Evolutionary conservation across 805 yeast species (phyloP), one percentile per base, ranked within the genome.

Genomic region (Wickerhamiella cacticola): DNA sequence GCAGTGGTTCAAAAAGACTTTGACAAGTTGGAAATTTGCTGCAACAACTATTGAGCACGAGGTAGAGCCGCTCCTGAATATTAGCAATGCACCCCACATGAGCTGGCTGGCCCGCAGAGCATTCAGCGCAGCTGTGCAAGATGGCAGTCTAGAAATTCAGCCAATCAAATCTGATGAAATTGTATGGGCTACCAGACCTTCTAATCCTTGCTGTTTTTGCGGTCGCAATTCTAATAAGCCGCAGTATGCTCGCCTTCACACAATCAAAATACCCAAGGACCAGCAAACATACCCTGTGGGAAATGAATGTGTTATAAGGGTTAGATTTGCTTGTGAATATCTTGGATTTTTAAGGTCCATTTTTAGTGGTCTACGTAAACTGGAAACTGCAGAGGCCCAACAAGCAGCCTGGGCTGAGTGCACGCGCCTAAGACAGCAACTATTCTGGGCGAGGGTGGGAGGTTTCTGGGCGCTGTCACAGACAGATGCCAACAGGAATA

Each of bases 101-200:
- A 70, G 80, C 23, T 79, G 79, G 76, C 71, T 79, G 49, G 75
- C 70, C 45, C 73, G 75, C 52, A 71, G 82, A 48, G 66, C 78
- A 10, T 72, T 88, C 48, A 68, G 87, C 70, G 63, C 70, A 41
- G 73, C 79, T 15, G 70, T 89, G 53, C 73, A 82, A 26, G 96
- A 87, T 45, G 94, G 94, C 2, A 72, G 81, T 39, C 86, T 85
- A 5, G 71, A 78, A 2, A 79, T 89, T 34, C 95, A 87, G 63
- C 98, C 98, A 0, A 74, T 88, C 7, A 76, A 85, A 45, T 88
- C 89, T 0, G 72, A 81, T 35, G 87, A 88, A 57, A 94, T 83
- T 62, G 74, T 76, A 1, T 81, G 80, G 62, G 48, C 59, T 26
- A 45, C 44, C 10, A 52, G 60, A 22, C 74, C 82, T 19, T 70